A percentile compares a stretch with the other conserved stretches of the same genome.
Evolutionary conservation across 345 rosid species (phyloP).

Genomic region (Eucalyptus sideroxylon): DNA sequence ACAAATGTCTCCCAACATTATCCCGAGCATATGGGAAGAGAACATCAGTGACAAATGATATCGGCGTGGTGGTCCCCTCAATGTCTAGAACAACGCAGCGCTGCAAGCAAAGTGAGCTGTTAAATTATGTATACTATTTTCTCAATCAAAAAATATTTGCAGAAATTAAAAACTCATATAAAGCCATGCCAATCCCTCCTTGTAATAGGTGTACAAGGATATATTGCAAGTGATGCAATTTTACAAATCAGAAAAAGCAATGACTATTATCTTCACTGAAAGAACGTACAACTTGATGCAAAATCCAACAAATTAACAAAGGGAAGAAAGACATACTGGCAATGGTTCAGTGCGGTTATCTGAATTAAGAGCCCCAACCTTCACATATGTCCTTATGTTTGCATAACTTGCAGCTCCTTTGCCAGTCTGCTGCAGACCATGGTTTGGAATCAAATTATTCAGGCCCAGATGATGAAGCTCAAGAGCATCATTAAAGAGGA

Average conservation of each 20-base stretch:
- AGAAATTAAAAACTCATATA: not conserved
- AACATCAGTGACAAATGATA: conserved; percentile 83
- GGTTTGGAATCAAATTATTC: conserved; percentile 58
- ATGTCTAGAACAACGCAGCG: conserved; percentile 83
- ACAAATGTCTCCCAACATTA: conserved; percentile 78
- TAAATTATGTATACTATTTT: not conserved
- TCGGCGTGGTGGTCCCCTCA: conserved; percentile 97
- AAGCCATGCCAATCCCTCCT: not conserved
- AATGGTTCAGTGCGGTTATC: conserved; percentile 14
- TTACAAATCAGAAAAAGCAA: not conserved
- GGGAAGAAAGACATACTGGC: conserved; percentile 24
- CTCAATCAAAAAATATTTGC: not conserved
- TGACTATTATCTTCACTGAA: not conserved
- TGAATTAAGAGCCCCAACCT: conserved; percentile 32
- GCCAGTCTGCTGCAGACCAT: conserved; percentile 35
- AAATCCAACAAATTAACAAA: not conserved
- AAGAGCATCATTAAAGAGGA: conserved; percentile 86
- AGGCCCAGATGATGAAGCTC: conserved; percentile 71
- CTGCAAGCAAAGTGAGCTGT: conserved; percentile 30
- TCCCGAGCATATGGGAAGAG: conserved; percentile 90
- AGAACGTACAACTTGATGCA: not conserved
- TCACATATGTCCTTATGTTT: conserved; percentile 12
- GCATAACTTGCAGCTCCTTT: conserved; percentile 13
- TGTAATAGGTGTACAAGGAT: not conserved
- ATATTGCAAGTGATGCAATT: not conserved